Base-by-base conservation (phyloP, 441 rosid genomes). In the Euphorbia celastroides region DNA sequence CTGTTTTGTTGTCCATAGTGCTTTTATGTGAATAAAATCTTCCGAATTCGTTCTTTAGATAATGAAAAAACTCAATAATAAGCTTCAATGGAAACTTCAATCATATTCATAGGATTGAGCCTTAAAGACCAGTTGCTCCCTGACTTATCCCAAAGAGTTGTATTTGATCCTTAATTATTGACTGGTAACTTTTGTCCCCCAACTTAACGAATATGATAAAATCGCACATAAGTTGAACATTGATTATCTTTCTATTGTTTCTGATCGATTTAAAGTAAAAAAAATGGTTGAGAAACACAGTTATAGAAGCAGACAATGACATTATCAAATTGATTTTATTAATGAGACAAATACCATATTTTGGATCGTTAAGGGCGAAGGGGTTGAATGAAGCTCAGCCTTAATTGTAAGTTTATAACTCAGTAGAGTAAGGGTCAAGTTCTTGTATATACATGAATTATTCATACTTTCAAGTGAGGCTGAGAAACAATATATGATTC, bases 41-140 rank as follows among this genome's bases (percentile, higher is more conserved):
- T n/a, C n/a, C n/a, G n/a, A n/a, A n/a, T n/a, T n/a, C n/a, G n/a
- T n/a, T n/a, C n/a, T n/a, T n/a, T n/a, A n/a, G n/a, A n/a, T n/a
- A n/a, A n/a, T n/a, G n/a, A n/a, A n/a, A n/a, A n/a, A n/a, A 65
- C 48, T 65, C 2, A 52, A 38, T 23, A 36, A 52, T 30, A 64
- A 52, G 50, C 13, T 14, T 14, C 5, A 7, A 2, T 32, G 44
- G 36, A 30, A 56, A 30, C 54, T 55, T 10, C 13, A 7, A 28
- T 64, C 1, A 64, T 23, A 22, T 31, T 11, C 1, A 1, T 11
- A 41, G 1, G 44, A 11, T 38, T 38, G 12, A 9, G 17, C 41
- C 27, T 25, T 14, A 44, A 26, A 10, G 12, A 25, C 2, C 44
- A 36, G 12, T 44, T 41, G 44, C 44, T 14, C 44, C 44, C 12